phyloP scores from a whole-genome alignment of 495 filamentous ascomycete genomes.

The Trichocladium antarcticum region DNA sequence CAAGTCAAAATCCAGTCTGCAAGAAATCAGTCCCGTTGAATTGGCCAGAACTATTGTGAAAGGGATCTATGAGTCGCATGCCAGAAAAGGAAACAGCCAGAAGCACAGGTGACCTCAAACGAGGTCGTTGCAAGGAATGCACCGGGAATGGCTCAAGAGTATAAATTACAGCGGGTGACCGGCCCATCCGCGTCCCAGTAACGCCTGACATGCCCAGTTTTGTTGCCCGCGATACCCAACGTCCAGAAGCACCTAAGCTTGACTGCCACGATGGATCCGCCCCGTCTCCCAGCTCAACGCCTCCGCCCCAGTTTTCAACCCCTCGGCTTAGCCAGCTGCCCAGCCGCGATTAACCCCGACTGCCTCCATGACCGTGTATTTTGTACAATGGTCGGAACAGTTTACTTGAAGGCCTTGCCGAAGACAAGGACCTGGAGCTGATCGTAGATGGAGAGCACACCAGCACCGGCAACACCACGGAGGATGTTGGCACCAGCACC shows the following conservation, averaged over 20 bases:
- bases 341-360: constrained; percentile 18
- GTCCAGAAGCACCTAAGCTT: constrained; percentile 16
- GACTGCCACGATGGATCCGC: constrained; percentile 17
- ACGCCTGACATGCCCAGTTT: constrained; percentile 27
- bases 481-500: constrained; percentile 99
- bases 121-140: constrained; percentile 39
- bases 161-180: constrained; percentile 50
- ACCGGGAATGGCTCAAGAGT: constrained; percentile 45
- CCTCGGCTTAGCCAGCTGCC: constrained; percentile 14
- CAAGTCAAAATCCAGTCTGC: neutral
- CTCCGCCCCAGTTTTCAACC: constrained; percentile 11
- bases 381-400: constrained; percentile 26
- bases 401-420: constrained; percentile 99
- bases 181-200: constrained; percentile 24
- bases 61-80: constrained; percentile 38
- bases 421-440: constrained; percentile 97
- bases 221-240: constrained; percentile 20
- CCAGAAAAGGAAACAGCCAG: constrained; percentile 30
- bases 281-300: constrained; percentile 16
- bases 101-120: constrained; percentile 25
- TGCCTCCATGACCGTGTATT: no score
- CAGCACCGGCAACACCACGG: constrained; percentile 99
- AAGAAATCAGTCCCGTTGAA: constrained; percentile 21
- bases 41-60: constrained; percentile 18
- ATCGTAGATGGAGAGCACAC: constrained; percentile 99